Base-by-base conservation (phyloP, 345 rosid species). In the Sapria himalayana region DNA sequence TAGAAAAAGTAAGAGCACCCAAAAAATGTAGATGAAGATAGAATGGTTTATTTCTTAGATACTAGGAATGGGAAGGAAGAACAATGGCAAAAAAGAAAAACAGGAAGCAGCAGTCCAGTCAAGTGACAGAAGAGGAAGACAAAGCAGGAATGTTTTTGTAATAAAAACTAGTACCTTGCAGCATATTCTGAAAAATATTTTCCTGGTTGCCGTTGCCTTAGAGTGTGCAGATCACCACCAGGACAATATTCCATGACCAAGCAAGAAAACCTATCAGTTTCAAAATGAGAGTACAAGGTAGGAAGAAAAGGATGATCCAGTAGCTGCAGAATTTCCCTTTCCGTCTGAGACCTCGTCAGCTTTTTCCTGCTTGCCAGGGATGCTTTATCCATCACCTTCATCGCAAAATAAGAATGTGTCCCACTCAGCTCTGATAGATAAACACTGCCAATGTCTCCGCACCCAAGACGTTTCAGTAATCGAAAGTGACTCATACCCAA, bases 251-350 rank as follows among this genome's bases (percentile, higher is more conserved):
- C 64, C 64, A 59, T 59, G 29, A 59, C 64, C 19, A 59, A 29
- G 45, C 64, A 59, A 9, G 46, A 52, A 27, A 53, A 59, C 25
- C 45, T 59, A 19, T 59, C 64, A 19, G 64, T 59, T 41, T 59
- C 64, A 34, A 59, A 59, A 54, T 59, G 57, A 16, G 55, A 35
- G 18, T 59, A 59, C 15, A 59, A 41, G 12, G 59, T 59, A 11
- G 64, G 64, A 36, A 59, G 21, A 36, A 59, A 59, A 7, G 64
- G 64, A 17, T 59, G 59, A 25, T 59, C 64, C 39, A 59, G 59
- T 17, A 48, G 49, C 11, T 57, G 55, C 36, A 59, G 59, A 41
- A 59, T 59, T 46, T 59, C 64, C 39, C 33, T 59, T 35, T 59
- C 64, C 1, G 64, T 59, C 15, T 59, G 64, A 7, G 64, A 58